Conservation (phyloP, 164 flowering plant genomes). For the Stephania cephalantha region DNA sequence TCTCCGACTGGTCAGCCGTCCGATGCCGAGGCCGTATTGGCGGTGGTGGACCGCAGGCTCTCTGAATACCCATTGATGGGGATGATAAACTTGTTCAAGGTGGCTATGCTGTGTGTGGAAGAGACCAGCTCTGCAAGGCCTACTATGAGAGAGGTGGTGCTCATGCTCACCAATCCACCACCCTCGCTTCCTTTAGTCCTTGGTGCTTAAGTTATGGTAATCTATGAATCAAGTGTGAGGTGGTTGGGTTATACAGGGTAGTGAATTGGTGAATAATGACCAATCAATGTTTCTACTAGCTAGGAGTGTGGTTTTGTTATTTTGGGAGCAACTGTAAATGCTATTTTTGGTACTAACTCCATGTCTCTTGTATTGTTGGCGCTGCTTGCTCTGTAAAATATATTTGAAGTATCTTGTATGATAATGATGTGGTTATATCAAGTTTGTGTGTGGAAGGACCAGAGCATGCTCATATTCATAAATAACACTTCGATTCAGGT, state of each 20-base stretch:
- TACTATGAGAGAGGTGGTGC: conserved; percentile 89
- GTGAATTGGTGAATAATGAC: neutral
- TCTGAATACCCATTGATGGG: conserved; percentile 43
- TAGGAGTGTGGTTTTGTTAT: neutral
- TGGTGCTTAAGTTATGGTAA: neutral
- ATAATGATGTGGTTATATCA: too few species aligned
- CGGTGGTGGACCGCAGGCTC: conserved; percentile 67
- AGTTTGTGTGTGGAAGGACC: too few species aligned
- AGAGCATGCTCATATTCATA: too few species aligned
- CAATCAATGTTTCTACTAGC: neutral
- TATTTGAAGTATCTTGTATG: neutral
- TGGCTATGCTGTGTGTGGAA: conserved; percentile 82
- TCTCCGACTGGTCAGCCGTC: conserved; percentile 32
- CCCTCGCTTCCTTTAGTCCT: conserved; percentile 9
- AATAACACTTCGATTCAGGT: too few species aligned
- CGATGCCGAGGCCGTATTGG: conserved; percentile 46
- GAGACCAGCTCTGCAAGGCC: conserved; percentile 68
- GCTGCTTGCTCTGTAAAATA: neutral
- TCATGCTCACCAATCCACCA: conserved; percentile 70
- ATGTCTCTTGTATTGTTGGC: neutral
- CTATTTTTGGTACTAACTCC: neutral
- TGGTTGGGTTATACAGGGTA: neutral
- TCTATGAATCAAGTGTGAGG: neutral
- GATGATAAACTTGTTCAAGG: conserved; percentile 68
- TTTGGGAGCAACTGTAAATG: conserved; percentile 4